Conservation (phyloP, 768 basidiomycete species). For the Tulasnella sp. region DNA sequence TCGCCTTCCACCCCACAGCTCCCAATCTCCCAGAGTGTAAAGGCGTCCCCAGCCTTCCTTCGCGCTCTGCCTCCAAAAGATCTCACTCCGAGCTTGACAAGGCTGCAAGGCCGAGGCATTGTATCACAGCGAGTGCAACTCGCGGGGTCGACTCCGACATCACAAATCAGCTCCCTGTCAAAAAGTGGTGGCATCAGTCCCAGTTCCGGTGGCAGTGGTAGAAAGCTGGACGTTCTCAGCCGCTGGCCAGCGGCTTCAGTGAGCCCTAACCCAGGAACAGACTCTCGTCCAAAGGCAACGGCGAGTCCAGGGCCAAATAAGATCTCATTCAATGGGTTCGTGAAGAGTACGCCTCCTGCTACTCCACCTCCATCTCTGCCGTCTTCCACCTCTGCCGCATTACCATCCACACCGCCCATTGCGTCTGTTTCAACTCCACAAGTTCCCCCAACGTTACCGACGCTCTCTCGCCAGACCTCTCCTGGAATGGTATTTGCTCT, state of each 20-base stretch:
- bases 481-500: not conserved
- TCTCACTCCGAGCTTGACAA: conserved; percentile 68
- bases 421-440: not conserved
- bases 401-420: not conserved
- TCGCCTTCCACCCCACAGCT: conserved; percentile 28
- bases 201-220: conserved; percentile 16
- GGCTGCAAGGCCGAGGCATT: conserved; percentile 75
- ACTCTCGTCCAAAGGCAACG: conserved; percentile 31
- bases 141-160: conserved; percentile 29
- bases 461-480: not conserved
- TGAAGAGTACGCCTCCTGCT: not conserved
- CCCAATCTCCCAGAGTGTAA: conserved; percentile 34
- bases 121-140: conserved; percentile 73
- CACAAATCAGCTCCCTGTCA: not conserved
- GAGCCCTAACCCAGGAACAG: not conserved
- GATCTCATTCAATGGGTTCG: conserved; percentile 15
- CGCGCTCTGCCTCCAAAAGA: conserved; percentile 48
- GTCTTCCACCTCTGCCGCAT: not conserved
- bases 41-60: conserved; percentile 48
- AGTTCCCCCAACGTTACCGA: not conserved
- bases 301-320: conserved; percentile 17
- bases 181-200: not conserved
- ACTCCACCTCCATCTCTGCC: not conserved
- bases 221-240: conserved; percentile 48
- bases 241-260: conserved; percentile 40